phyloP scores from a whole-genome alignment of 768 basidiomycete genomes.

The Tricholoma hemisulphureum region DNA sequence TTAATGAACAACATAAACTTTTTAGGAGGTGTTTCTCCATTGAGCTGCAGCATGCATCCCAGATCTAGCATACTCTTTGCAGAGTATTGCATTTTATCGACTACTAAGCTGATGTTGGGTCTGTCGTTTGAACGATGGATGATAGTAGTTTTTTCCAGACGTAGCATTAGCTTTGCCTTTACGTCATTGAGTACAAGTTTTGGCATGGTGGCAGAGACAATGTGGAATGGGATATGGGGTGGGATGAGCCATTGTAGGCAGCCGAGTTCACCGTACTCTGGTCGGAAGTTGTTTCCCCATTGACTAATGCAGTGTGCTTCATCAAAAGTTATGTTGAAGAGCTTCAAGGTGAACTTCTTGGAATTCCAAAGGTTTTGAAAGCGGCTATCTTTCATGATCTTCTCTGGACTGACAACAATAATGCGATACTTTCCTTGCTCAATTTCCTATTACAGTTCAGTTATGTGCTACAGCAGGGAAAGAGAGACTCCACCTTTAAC shows the following conservation, averaged over 20 bases:
- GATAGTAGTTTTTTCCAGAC: not conserved
- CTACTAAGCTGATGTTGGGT: conserved; percentile 6
- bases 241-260: conserved; percentile 8
- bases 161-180: not conserved
- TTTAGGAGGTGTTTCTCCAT: not conserved
- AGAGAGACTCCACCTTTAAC: conserved; percentile 16
- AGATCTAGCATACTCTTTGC: conserved; percentile 6
- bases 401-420: conserved; percentile 19
- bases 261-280: conserved; percentile 25
- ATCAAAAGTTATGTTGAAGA: conserved; percentile 32
- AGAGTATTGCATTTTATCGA: not conserved
- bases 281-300: conserved; percentile 32
- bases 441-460: conserved; percentile 18
- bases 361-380: conserved; percentile 11
- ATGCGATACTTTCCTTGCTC: conserved; percentile 13
- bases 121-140: conserved; percentile 9
- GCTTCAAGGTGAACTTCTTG: conserved; percentile 16
- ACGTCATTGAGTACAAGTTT: conserved; percentile 13
- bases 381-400: conserved; percentile 3
- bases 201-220: conserved; percentile 23
- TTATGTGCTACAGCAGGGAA: not conserved
- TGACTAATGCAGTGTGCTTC: conserved; percentile 35
- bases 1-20: conserved; percentile 11
- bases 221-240: conserved; percentile 9
- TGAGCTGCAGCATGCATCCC: not conserved